phyloP scores from a whole-genome alignment of 2,329 filamentous ascomycete species.

The Pseudogymnoascus sp. region DNA sequence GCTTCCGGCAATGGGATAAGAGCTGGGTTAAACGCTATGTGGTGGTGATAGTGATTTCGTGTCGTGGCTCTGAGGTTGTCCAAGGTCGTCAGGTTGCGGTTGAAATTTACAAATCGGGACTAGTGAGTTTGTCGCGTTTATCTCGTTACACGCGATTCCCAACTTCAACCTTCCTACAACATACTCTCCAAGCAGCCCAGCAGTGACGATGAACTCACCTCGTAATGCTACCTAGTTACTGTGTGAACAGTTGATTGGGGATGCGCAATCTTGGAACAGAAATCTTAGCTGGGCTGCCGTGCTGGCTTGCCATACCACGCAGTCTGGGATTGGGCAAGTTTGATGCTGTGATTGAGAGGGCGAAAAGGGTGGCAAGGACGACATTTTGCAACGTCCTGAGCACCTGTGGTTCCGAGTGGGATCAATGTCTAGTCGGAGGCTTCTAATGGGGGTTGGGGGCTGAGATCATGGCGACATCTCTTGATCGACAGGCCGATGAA shows the following conservation, averaged over 20 bases:
- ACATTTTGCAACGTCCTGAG: constrained; percentile 27
- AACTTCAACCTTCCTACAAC: constrained; percentile 10
- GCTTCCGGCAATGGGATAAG: neutral
- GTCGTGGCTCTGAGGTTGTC: neutral
- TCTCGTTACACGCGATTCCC: constrained; percentile 12
- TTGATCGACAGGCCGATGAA: constrained; percentile 8
- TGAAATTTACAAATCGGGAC: constrained; percentile 9
- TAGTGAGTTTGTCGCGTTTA: constrained; percentile 9
- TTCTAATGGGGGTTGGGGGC: constrained; percentile 18
- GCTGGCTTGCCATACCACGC: neutral
- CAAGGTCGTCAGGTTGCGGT: neutral
- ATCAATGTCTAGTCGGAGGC: constrained; percentile 11
- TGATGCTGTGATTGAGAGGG: neutral
- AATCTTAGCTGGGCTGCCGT: constrained; percentile 28
- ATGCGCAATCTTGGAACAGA: constrained; percentile 31
- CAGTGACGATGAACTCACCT: constrained; percentile 28
- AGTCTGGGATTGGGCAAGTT: neutral
- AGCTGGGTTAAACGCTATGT: neutral
- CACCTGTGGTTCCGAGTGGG: constrained; percentile 15
- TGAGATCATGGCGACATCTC: neutral
- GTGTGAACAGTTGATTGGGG: constrained; percentile 13
- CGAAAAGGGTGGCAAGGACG: constrained; percentile 21
- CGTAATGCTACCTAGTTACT: constrained; percentile 9
- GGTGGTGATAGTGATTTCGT: neutral
- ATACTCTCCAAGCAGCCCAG: constrained; percentile 20